Evolutionary conservation across 441 rosid genomes (phyloP), one percentile per base, ranked within the genome.

Genomic region (Populus hybrid): DNA sequence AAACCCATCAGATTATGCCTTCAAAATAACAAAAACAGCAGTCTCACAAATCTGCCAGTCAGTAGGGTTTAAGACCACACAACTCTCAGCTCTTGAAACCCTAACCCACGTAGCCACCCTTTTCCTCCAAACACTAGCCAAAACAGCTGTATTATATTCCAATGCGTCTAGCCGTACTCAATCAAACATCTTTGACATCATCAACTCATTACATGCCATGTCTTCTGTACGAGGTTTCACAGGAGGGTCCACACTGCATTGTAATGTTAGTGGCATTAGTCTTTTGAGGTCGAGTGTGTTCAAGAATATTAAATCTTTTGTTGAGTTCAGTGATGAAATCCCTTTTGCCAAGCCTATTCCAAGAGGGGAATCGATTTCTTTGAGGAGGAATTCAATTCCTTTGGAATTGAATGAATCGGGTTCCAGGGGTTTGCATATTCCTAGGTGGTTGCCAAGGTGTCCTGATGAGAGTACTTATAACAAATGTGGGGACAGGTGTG

Each of bases 21-120:
- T 84, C 82, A 36, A 83, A 12, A 28, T 88, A 36, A 85, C 86
- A 54, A 81, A 73, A 86, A 76, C 83, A 54, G 92, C 92, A 42
- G 87, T 92, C 61, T 76, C 89, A 23, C 94, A 90, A 84, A 85
- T 87, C 35, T 92, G 93, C 86, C 81, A 30, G 68, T 88, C 91
- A 0, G 69, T 82, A 1, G 97, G 93, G 3, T 90, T 84, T 81
- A 86, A 35, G 76, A 57, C 87, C 42, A 68, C 87, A 40, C 84
- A 86, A 7, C 73, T 72, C 42, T 85, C 88, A 5, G 87, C 92
- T 12, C 79, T 92, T 32, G 76, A 89, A 70, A 69, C 84, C 70
- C 84, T 92, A 16, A 85, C 92, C 46, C 80, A 72, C 67, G 66
- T 82, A 35, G 80, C 93, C 42, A 71, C 83, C 46, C 84, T 85